Percentiles rank a stretch among this genome's conserved stretches.
phyloP scores from a whole-genome alignment of 2,329 filamentous ascomycete species.

The Fusarium ambrosium region DNA sequence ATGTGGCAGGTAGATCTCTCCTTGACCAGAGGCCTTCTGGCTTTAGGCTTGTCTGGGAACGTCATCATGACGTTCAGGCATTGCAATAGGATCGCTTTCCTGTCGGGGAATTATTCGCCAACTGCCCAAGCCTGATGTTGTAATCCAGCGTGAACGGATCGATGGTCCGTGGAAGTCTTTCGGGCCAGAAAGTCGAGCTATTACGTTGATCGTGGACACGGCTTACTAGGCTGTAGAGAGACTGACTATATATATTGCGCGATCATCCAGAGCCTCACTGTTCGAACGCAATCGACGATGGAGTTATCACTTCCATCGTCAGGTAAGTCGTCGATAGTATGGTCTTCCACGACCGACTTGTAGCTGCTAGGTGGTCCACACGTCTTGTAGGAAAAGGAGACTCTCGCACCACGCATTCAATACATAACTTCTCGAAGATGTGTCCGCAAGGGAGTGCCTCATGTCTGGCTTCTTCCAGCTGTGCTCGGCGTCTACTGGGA shows the following conservation, averaged over 20 bases:
- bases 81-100: background rate
- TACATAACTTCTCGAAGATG: accelerated
- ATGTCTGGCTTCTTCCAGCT: background rate
- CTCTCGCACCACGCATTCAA: background rate
- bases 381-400: background rate
- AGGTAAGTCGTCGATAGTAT: background rate
- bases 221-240: background rate
- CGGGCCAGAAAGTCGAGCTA: background rate
- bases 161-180: background rate
- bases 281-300: background rate
- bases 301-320: background rate
- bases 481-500: background rate
- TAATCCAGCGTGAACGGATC: background rate
- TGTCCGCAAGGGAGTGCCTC: background rate
- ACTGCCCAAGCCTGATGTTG: background rate
- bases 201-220: background rate
- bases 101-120: background rate
- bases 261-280: background rate
- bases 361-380: background rate
- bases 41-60: background rate
- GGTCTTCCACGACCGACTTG: background rate
- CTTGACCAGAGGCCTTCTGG: background rate
- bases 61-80: background rate
- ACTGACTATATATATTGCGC: background rate
- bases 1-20: background rate